Evolutionary conservation across 768 basidiomycete genomes (phyloP).

Genomic region (Pleurotus giganteus): DNA sequence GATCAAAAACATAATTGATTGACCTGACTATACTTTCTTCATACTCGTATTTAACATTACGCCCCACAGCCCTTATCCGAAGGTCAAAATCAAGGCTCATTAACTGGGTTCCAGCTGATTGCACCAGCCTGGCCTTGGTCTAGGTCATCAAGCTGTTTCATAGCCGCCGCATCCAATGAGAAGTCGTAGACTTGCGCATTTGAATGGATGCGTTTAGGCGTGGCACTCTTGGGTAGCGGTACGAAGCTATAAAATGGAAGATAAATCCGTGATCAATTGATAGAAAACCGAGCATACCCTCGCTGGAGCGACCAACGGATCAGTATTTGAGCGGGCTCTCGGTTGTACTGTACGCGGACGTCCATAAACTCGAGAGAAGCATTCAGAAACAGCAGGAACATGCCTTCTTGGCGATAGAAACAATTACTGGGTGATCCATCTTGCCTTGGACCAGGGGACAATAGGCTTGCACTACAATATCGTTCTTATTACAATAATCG

Average conservation of each 20-base stretch:
- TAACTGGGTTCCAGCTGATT: slow-evolving; percentile 82
- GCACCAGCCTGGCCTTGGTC: slow-evolving; percentile 75
- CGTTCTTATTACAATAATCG: slow-evolving; percentile 1
- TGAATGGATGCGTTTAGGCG: slow-evolving; percentile 63
- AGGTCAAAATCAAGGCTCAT: neutral
- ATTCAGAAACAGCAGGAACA: neutral
- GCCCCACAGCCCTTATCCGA: neutral
- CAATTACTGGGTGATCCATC: slow-evolving; percentile 51
- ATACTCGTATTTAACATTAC: neutral
- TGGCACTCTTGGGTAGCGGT: slow-evolving; percentile 81
- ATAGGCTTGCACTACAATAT: slow-evolving; percentile 5
- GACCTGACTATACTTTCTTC: no score
- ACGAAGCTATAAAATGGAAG: slow-evolving; percentile 51
- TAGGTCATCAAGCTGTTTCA: slow-evolving; percentile 61
- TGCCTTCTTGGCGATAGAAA: slow-evolving; percentile 43
- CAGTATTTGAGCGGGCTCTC: slow-evolving; percentile 75
- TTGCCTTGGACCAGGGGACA: slow-evolving; percentile 27
- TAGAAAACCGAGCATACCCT: slow-evolving; percentile 42
- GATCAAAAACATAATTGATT: no score
- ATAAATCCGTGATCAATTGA: no score
- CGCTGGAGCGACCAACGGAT: slow-evolving; percentile 90
- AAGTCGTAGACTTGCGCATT: slow-evolving; percentile 81
- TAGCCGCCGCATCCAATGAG: slow-evolving; percentile 60
- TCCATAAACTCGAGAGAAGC: neutral
- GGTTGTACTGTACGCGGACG: slow-evolving; percentile 39